Conservation (phyloP, 2,329 filamentous ascomycete genomes). For the Ophiognomonia clavigignenti-juglandacearum region DNA sequence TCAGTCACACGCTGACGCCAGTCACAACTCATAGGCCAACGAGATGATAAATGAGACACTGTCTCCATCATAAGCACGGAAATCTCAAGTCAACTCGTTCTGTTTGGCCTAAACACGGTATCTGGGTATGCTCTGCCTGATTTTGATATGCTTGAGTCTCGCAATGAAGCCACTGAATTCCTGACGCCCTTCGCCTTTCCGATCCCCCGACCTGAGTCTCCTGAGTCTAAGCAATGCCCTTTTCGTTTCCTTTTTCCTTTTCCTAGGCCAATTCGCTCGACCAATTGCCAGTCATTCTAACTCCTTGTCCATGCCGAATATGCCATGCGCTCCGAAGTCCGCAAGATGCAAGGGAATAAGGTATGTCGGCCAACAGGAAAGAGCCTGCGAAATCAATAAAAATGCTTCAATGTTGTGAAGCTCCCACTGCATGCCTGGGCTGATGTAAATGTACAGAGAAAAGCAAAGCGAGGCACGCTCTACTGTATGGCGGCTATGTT, state of each 20-base stretch:
- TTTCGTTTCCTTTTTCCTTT: neutral
- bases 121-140: neutral
- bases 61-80: too few species aligned
- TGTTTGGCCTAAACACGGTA: neutral
- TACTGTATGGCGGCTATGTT: neutral
- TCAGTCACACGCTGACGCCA: too few species aligned
- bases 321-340: slow-evolving; percentile 2
- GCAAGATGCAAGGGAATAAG: neutral
- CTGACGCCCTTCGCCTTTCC: neutral
- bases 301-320: slow-evolving; percentile 9
- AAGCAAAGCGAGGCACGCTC: neutral
- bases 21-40: too few species aligned
- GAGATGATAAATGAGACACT: too few species aligned
- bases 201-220: neutral
- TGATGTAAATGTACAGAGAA: slow-evolving; percentile 5
- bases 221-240: neutral
- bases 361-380: neutral
- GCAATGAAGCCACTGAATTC: neutral
- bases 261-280: neutral
- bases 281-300: neutral
- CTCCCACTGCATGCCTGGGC: neutral
- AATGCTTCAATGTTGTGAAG: neutral
- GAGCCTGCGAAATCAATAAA: neutral
- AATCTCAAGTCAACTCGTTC: neutral
- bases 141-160: neutral